phyloP scores from a whole-genome alignment of 2,329 filamentous ascomycete species.

The Dactylellina drechsleri region DNA sequence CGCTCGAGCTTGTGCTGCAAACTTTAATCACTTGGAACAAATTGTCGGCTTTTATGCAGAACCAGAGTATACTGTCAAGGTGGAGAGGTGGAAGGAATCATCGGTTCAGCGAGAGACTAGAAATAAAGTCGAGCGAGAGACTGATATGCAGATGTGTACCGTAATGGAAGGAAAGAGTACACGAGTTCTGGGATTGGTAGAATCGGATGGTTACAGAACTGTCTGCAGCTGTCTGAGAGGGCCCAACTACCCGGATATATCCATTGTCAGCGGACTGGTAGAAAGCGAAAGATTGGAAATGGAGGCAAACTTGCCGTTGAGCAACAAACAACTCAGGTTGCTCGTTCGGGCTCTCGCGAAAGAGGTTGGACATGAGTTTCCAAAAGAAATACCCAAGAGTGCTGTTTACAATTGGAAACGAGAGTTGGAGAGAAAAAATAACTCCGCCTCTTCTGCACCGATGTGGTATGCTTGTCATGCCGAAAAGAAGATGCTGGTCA shows the following conservation, averaged over 20 bases:
- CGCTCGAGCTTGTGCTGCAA: slow-evolving; percentile 24
- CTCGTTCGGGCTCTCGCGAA: slow-evolving; percentile 35
- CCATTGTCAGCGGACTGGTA: slow-evolving; percentile 41
- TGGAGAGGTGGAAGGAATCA: slow-evolving; percentile 30
- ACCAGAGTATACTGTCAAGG: slow-evolving; percentile 20
- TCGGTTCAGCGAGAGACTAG: slow-evolving; percentile 27
- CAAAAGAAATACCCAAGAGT: slow-evolving; percentile 35
- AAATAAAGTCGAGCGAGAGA: slow-evolving; percentile 29
- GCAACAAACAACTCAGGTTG: slow-evolving; percentile 29
- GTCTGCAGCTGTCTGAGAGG: slow-evolving; percentile 45
- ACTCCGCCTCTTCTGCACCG: slow-evolving; percentile 20
- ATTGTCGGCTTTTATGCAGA: slow-evolving; percentile 24
- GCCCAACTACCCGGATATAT: slow-evolving; percentile 28
- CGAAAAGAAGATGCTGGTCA: slow-evolving; percentile 49
- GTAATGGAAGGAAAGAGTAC: slow-evolving; percentile 15
- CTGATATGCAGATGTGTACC: slow-evolving; percentile 37
- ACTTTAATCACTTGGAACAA: slow-evolving; percentile 17
- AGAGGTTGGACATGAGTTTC: slow-evolving; percentile 42
- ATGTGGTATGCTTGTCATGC: slow-evolving; percentile 45
- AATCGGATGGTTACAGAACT: slow-evolving; percentile 49
- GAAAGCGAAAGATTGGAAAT: slow-evolving; percentile 31
- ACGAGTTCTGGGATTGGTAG: slow-evolving; percentile 23
- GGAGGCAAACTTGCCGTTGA: slow-evolving; percentile 20
- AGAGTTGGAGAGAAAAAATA: slow-evolving; percentile 39
- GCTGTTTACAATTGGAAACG: slow-evolving; percentile 36